These are phyloP conservation scores for Dactylonectria macrodidyma DNA, from an alignment of 2,329 filamentous ascomycete species.

Conservation along the genomic window DNA sequence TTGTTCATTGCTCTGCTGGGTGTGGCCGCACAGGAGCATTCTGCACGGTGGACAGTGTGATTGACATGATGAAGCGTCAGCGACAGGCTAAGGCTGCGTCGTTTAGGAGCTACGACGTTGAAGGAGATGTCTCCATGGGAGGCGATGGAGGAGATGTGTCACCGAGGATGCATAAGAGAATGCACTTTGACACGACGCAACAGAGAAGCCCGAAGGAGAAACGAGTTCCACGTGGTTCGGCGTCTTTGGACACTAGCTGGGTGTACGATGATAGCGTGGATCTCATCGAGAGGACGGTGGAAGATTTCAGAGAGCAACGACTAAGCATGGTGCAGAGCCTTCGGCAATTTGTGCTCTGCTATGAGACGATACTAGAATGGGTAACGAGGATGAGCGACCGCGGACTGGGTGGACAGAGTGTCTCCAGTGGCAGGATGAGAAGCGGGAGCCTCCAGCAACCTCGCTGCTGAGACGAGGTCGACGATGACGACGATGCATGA, in stretches of 20 bases:
- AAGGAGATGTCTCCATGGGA: slow-evolving; percentile 65
- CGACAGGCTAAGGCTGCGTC: slow-evolving; percentile 56
- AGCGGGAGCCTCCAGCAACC: slow-evolving; percentile 53
- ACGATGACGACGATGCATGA: slow-evolving; percentile 16
- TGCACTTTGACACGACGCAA: slow-evolving; percentile 40
- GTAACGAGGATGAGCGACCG: slow-evolving; percentile 66
- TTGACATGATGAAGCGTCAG: slow-evolving; percentile 97
- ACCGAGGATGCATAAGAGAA: slow-evolving; percentile 44
- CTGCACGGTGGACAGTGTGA: slow-evolving; percentile 94
- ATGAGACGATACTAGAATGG: slow-evolving; percentile 96
- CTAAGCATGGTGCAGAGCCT: slow-evolving; percentile 98
- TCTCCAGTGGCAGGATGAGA: slow-evolving; percentile 39
- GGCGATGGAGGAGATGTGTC: slow-evolving; percentile 50
- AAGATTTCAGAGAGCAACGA: slow-evolving; percentile 90
- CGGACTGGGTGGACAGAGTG: slow-evolving; percentile 31
- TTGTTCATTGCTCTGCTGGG: slow-evolving; percentile 96
- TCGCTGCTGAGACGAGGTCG: slow-evolving; percentile 28
- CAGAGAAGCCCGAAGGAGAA: slow-evolving; percentile 37
- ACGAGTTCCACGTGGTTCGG: slow-evolving; percentile 22
- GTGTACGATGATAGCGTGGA: slow-evolving; percentile 80
- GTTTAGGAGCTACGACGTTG: slow-evolving; percentile 44
- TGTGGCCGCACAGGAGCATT: slow-evolving; percentile 97
- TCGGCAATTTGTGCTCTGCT: slow-evolving; percentile 94
- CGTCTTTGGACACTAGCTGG: slow-evolving; percentile 71
- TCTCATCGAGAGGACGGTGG: slow-evolving; percentile 87